A percentile compares a stretch with the other conserved stretches of the same genome.
phyloP scores from a whole-genome alignment of 768 basidiomycete genomes.

The Pulveroboletus ravenelii region DNA sequence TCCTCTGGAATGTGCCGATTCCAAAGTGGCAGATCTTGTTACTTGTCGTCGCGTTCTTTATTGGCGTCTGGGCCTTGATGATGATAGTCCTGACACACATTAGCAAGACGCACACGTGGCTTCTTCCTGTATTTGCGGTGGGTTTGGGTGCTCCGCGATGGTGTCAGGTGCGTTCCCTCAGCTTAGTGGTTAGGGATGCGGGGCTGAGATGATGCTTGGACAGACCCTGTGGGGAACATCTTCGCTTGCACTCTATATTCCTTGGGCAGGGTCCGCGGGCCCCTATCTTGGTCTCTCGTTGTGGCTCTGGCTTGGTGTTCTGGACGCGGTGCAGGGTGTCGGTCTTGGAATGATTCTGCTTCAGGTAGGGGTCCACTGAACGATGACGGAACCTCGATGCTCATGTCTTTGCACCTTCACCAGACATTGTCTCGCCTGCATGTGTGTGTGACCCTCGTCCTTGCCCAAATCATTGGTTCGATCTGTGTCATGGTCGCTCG shows the following conservation, averaged over 20 bases:
- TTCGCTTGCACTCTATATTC: conserved; percentile 86
- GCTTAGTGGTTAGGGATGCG: not conserved
- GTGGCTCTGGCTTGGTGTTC: conserved; percentile 94
- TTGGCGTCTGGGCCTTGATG: conserved; percentile 78
- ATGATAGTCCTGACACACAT: conserved; percentile 75
- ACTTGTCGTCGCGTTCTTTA: conserved; percentile 79
- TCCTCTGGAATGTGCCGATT: conserved; percentile 83
- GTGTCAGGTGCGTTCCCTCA: conserved; percentile 66
- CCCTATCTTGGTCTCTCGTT: conserved; percentile 87
- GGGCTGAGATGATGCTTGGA: conserved; percentile 3
- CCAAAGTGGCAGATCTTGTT: conserved; percentile 80
- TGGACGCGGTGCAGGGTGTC: conserved; percentile 92
- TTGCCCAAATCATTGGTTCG: conserved; percentile 86
- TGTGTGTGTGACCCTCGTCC: conserved; percentile 88
- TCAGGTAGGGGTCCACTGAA: conserved; percentile 36
- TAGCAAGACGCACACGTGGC: conserved; percentile 93
- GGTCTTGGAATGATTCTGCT: conserved; percentile 89
- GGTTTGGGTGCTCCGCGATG: conserved; percentile 91
- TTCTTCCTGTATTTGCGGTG: conserved; percentile 91
- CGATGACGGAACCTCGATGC: not conserved
- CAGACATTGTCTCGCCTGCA: conserved; percentile 88
- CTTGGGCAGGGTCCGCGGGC: conserved; percentile 83
- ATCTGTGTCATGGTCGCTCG: conserved; percentile 91
- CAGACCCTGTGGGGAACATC: conserved; percentile 95
- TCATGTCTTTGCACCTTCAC: not conserved